Evolutionary conservation across 1,139 yeast species (phyloP).

Genomic region (Geotrichum siamense): DNA sequence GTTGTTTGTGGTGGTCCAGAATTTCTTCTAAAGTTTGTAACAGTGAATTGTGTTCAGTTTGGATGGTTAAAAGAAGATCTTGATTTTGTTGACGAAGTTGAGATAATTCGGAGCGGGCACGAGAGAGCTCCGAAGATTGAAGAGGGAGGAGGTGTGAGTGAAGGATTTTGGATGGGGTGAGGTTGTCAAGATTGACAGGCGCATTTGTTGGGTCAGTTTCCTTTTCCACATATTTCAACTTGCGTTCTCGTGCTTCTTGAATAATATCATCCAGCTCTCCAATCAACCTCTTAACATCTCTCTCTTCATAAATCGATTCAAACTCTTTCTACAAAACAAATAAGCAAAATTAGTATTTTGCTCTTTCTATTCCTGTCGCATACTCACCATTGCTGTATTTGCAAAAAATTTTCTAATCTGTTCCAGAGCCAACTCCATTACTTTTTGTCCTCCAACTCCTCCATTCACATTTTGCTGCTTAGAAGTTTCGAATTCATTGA

Average conservation of each 20-base stretch:
- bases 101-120: conserved; percentile 1
- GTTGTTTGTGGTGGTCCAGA: too few relatives aligned
- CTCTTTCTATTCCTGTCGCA: not conserved
- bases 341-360: not conserved
- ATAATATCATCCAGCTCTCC: conserved; percentile 62
- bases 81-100: not conserved
- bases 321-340: conserved; percentile 43
- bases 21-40: too few relatives aligned
- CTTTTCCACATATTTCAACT: conserved; percentile 20
- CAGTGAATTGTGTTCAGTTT: too few relatives aligned
- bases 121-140: conserved; percentile 18
- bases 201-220: conserved; percentile 10
- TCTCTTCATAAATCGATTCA: conserved; percentile 55
- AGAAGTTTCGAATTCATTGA: too few relatives aligned
- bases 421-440: conserved; percentile 50
- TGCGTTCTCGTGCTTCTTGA: conserved; percentile 43
- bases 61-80: too few relatives aligned
- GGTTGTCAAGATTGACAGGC: conserved; percentile 28
- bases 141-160: conserved; percentile 28
- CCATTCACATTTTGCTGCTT: too few relatives aligned
- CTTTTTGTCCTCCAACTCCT: conserved; percentile 47
- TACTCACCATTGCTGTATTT: conserved; percentile 38
- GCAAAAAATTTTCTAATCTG: conserved; percentile 62
- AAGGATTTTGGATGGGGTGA: conserved; percentile 31
- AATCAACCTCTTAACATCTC: conserved; percentile 50